Evolutionary conservation across 2,329 filamentous ascomycete species (phyloP).

Genomic region (Aspergillus melleus): DNA sequence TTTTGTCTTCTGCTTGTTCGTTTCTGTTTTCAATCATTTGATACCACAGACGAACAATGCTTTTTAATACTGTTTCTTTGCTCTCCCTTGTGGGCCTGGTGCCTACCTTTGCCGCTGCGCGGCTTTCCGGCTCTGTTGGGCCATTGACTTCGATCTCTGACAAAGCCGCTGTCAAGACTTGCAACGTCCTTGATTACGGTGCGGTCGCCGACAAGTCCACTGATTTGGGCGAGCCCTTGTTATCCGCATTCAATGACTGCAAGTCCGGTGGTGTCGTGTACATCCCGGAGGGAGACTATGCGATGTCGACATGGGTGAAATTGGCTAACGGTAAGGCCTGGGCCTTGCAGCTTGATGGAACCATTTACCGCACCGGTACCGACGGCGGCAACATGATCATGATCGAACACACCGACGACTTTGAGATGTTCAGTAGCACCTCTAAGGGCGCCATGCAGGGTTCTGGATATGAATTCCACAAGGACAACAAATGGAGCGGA

Average conservation of each 20-base stretch:
- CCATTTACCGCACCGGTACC: constrained; percentile 53
- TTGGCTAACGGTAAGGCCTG: constrained; percentile 50
- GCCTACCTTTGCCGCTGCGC: constrained; percentile 31
- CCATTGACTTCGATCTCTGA: constrained; percentile 42
- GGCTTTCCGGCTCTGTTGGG: constrained; percentile 47
- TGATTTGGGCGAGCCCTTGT: constrained; percentile 52
- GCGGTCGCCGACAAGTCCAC: constrained; percentile 53
- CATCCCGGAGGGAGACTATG: constrained; percentile 52
- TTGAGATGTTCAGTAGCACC: constrained; percentile 56
- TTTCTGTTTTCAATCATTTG: constrained; percentile 2
- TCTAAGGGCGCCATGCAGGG: constrained; percentile 56
- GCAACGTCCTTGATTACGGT: constrained; percentile 56
- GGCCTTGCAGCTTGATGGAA: constrained; percentile 56
- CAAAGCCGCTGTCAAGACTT: constrained; percentile 52
- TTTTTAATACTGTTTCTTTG: constrained; percentile 8
- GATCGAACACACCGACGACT: constrained; percentile 51
- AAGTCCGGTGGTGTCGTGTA: constrained; percentile 52
- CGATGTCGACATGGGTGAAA: constrained; percentile 51
- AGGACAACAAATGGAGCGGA: constrained; percentile 40
- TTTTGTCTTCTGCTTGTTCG: not conserved
- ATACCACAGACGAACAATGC: constrained; percentile 6
- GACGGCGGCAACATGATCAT: constrained; percentile 56
- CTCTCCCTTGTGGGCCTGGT: constrained; percentile 21
- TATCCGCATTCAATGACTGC: constrained; percentile 52
- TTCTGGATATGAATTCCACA: constrained; percentile 52